A percentile compares a stretch with the other conserved stretches of the same genome.
Evolutionary conservation across 1,284 basidiomycete species (phyloP).

Genomic region (Ganoderma boninense): DNA sequence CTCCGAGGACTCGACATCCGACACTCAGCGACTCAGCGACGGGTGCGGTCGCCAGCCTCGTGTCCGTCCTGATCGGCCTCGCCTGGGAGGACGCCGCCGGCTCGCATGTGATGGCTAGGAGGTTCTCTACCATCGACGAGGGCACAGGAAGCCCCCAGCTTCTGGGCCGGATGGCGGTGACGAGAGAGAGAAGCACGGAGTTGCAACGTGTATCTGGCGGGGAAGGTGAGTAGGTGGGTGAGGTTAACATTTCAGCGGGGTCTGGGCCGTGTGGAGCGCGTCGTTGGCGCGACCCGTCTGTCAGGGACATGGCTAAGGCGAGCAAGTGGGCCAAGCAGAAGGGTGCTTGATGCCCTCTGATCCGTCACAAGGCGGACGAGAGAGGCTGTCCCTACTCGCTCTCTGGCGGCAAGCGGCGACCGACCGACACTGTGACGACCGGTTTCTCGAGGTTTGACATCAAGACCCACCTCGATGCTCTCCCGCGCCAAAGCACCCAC

Average conservation of each 20-base stretch:
- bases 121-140: neutral
- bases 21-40: neutral
- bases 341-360: too few species aligned
- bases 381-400: too few species aligned
- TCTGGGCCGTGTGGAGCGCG: too few species aligned
- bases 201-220: neutral
- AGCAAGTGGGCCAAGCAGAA: too few species aligned
- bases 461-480: neutral
- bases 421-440: neutral
- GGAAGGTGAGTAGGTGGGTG: neutral
- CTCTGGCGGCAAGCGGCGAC: too few species aligned
- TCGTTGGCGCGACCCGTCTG: neutral
- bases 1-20: neutral
- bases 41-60: neutral
- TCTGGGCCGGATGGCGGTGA: neutral
- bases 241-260: neutral
- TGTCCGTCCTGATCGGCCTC: neutral
- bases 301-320: too few species aligned
- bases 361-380: too few species aligned
- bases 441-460: neutral
- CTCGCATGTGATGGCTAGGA: neutral
- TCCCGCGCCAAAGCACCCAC: too few species aligned
- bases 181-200: neutral
- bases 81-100: neutral
- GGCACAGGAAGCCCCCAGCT: neutral